A percentile compares a stretch with the other conserved stretches of the same genome.
These are phyloP conservation scores for Coniophora puteana DNA, from an alignment of 1,284 basidiomycete genomes.

Conservation along the genomic window DNA sequence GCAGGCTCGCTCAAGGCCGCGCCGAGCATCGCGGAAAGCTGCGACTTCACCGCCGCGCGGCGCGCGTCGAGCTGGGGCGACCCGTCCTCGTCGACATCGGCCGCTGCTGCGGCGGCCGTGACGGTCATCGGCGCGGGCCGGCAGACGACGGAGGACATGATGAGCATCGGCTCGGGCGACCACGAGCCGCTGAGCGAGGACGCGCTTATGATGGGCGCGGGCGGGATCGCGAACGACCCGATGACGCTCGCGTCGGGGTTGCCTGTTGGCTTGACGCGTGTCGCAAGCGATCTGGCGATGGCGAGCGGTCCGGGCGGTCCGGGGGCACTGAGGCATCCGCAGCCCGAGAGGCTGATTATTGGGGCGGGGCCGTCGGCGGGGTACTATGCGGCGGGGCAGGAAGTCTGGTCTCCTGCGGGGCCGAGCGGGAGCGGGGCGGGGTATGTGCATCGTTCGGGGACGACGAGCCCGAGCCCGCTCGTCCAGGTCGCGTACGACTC, in stretches of 20 bases:
- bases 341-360: slow-evolving; percentile 23
- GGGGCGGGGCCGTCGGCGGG: slow-evolving; percentile 17
- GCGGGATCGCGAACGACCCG: slow-evolving; percentile 42
- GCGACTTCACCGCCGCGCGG: slow-evolving; percentile 37
- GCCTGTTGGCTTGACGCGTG: slow-evolving; percentile 30
- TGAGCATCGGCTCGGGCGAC: slow-evolving; percentile 50
- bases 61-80: slow-evolving; percentile 66
- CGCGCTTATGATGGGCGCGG: slow-evolving; percentile 48
- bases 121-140: too few species aligned
- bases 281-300: slow-evolving; percentile 26
- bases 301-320: slow-evolving; percentile 23
- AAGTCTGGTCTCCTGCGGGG: too few species aligned
- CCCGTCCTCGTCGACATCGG: too few species aligned
- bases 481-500: slow-evolving; percentile 33
- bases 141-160: slow-evolving; percentile 43
- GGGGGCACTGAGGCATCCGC: slow-evolving; percentile 21
- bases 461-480: slow-evolving; percentile 41
- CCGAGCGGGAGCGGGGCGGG: too few species aligned
- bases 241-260: slow-evolving; percentile 37
- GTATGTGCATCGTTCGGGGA: slow-evolving; percentile 27
- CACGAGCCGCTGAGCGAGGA: slow-evolving; percentile 43
- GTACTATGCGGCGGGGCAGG: slow-evolving; percentile 5
- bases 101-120: too few species aligned
- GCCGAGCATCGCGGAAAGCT: slow-evolving; percentile 27
- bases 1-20: slow-evolving; percentile 16